These are phyloP conservation scores for Pseudozyma hubeiensis DNA, from an alignment of 1,284 basidiomycete genomes.

Conservation along the genomic window DNA sequence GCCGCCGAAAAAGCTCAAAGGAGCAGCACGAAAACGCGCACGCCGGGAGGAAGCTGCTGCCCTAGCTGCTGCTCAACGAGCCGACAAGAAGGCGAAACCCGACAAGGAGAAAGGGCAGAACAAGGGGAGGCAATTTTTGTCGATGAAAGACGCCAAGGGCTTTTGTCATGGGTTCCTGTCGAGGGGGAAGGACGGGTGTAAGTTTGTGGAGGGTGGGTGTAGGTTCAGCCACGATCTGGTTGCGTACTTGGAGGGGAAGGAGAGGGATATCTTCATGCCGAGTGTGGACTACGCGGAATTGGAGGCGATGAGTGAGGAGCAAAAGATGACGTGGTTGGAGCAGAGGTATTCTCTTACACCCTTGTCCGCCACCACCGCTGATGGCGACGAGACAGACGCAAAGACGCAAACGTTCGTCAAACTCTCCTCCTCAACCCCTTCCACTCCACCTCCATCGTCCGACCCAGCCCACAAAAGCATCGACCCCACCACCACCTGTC, in stretches of 20 bases:
- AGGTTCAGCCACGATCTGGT: slow-evolving; percentile 82
- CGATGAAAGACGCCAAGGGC: slow-evolving; percentile 34
- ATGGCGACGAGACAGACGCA: not conserved
- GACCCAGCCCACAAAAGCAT: slow-evolving; percentile 71
- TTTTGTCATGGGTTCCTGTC: slow-evolving; percentile 37
- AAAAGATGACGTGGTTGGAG: slow-evolving; percentile 37
- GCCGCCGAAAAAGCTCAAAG: slow-evolving; percentile 44
- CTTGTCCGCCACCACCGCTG: slow-evolving; percentile 3
- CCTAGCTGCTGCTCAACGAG: slow-evolving; percentile 15
- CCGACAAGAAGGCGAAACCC: slow-evolving; percentile 29
- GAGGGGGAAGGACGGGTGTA: slow-evolving; percentile 35
- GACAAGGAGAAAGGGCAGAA: slow-evolving; percentile 50
- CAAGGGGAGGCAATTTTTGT: slow-evolving; percentile 38
- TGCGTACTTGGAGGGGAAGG: slow-evolving; percentile 81
- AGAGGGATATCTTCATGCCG: slow-evolving; percentile 75
- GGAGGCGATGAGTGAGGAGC: slow-evolving; percentile 6
- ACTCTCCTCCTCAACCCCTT: slow-evolving; percentile 60
- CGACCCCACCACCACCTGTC: slow-evolving; percentile 75
- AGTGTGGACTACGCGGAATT: slow-evolving; percentile 37
- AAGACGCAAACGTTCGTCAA: slow-evolving; percentile 23
- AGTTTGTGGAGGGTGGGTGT: slow-evolving; percentile 71
- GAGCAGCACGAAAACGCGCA: slow-evolving; percentile 44
- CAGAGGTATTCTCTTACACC: slow-evolving; percentile 39
- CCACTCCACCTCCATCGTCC: not conserved
- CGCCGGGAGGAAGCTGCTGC: slow-evolving; percentile 47